phyloP scores from a whole-genome alignment of 345 rosid genomes.

The Salix udensis region DNA sequence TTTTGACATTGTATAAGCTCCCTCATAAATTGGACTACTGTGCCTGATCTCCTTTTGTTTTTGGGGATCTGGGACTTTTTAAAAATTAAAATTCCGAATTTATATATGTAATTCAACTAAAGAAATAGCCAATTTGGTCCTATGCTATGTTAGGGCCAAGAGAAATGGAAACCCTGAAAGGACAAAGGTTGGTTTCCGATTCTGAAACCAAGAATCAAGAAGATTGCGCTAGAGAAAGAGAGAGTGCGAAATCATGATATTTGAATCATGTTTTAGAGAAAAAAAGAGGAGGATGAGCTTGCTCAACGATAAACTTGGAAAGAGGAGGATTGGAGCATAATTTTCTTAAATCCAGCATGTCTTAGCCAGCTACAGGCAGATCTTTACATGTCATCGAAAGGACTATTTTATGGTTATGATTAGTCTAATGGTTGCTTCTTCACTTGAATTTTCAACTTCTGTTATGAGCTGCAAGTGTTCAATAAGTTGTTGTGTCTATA shows the following conservation, averaged over 20 bases:
- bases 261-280: neutral
- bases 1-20: too few species aligned
- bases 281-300: neutral
- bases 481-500: neutral
- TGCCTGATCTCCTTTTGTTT: too few species aligned
- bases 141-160: too few species aligned
- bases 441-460: neutral
- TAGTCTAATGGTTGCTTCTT: neutral
- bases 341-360: neutral
- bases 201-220: neutral
- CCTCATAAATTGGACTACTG: too few species aligned
- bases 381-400: neutral
- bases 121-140: neutral
- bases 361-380: neutral
- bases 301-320: neutral
- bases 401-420: neutral
- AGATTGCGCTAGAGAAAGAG: neutral
- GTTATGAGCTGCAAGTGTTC: neutral
- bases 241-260: neutral
- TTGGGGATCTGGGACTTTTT: too few species aligned
- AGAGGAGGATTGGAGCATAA: neutral
- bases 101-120: neutral
- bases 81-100: too few species aligned
- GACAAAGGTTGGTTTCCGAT: neutral
- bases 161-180: too few species aligned